Evolutionary conservation across 352 stramenopile species (phyloP), one percentile per base, ranked within the genome.

Genomic region (Phytophthora sp.): DNA sequence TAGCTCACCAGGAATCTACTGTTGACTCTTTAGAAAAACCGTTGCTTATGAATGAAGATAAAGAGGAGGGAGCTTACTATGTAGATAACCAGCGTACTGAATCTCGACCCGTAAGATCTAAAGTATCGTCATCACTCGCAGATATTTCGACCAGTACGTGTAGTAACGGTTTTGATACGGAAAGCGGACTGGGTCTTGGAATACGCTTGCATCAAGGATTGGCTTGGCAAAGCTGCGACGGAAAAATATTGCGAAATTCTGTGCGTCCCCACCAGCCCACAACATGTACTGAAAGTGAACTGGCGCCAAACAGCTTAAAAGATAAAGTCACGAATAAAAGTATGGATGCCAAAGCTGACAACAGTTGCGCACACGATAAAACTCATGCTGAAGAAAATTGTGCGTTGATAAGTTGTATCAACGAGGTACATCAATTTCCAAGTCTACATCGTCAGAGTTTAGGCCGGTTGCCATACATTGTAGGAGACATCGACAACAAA

Each of bases 151-250:
- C n/a, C 6, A 2, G 4, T 5, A 45, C 3, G 5, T 26, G 15
- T n/a, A 4, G 1, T 20, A n/a, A 26, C 9, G 12, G 5, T n/a
- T 5, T 28, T 34, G 20, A 51, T 32, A 46, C 20, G 9, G 50
- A 57, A 23, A n/a, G 7, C 34, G 44, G 27, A 4, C 21, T 62
- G 15, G 37, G 37, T 5, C 28, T 52, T n/a, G 48, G 35, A 35
- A 24, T 49, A 37, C 21, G 10, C 8, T 49, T 44, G 23, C 20
- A 59, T 9, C 11, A 41, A 2, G 32, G 23, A 12, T 26, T 62
- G 15, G 15, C 44, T 3, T 67, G 55, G 62, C 62, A 57, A 58
- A 72, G 62, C n/a, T 67, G 44, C 15, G 62, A 72, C 45, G 49
- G 62, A 5, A 67, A 72, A 17, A 30, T 72, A 15, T 4, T 67